Evolutionary conservation across 1,284 basidiomycete genomes (phyloP), one percentile per base, ranked within the genome.

Genomic region (Pascua guehoae): DNA sequence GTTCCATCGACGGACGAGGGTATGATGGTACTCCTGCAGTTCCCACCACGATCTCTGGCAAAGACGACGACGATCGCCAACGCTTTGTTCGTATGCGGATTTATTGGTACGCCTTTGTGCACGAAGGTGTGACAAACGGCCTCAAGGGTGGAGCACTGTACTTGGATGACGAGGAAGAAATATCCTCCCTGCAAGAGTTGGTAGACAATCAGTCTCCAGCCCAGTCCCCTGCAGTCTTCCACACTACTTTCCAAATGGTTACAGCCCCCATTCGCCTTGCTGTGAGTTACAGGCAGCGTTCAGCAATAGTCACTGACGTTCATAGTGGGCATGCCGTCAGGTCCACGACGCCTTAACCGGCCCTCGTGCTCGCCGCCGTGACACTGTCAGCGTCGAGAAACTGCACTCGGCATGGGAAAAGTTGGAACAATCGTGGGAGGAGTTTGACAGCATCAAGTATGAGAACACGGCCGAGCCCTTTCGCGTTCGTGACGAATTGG

Each of bases 31-130:
- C 67, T 9, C 58, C 52, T 46, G n/a, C n/a, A n/a, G 83, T 86
- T 46, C 46, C 49, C 1, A n/a, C n/a, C n/a, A n/a, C n/a, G n/a
- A n/a, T n/a, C n/a, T n/a, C n/a, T n/a, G n/a, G n/a, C n/a, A n/a
- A n/a, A n/a, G 87, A 89, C 59, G 79, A 81, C 9, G 75, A 51
- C 7, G 64, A 67, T 10, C 57, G 60, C 1, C 64, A 66, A 9
- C 62, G 69, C 41, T 37, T 68, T 11, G 79, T 88, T 32, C 84
- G 88, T 18, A 84, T 88, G 1, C 81, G 89, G 36, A 82, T 92
- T 47, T 92, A 90, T 69, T 93, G 89, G 88, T 92, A 78, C 51
- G 84, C 87, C 4, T 84, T 90, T 64, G 84, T 88, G 9, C 85
- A 89, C 60, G 91, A 94, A 74, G 75, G 88, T 41, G 82, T 91